Evolutionary conservation across 495 filamentous ascomycete species (phyloP).

Genomic region (Podospora appendiculata): DNA sequence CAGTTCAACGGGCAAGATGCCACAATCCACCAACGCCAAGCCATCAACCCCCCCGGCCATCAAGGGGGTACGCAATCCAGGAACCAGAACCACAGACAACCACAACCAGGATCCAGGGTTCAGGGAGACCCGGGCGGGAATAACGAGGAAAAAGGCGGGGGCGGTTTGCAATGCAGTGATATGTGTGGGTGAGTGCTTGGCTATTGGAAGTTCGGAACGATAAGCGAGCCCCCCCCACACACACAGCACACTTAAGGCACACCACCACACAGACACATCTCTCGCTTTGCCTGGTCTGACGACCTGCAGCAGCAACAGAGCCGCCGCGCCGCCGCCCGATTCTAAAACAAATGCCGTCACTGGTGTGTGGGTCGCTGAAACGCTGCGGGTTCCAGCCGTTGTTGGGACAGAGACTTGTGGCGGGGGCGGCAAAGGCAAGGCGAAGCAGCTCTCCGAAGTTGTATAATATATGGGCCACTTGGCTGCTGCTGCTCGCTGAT

Average conservation of each 20-base stretch:
- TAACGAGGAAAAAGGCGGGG: not conserved
- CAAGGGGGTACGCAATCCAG: not conserved
- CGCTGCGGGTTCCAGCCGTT: not conserved
- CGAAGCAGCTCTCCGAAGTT: too few species aligned
- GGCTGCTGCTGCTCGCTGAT: too few species aligned
- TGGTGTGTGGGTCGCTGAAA: conserved; percentile 6
- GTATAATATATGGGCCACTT: too few species aligned
- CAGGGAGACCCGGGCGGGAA: not conserved
- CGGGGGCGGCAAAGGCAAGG: too few species aligned
- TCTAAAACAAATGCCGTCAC: conserved; percentile 17
- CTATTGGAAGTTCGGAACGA: not conserved
- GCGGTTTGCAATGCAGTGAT: not conserved
- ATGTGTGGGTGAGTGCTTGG: not conserved
- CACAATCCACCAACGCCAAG: too few species aligned
- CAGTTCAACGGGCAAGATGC: too few species aligned
- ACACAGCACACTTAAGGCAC: not conserved
- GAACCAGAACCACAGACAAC: not conserved
- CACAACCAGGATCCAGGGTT: not conserved
- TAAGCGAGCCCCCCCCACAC: conserved; percentile 3
- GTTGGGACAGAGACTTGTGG: too few species aligned
- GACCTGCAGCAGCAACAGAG: conserved; percentile 7
- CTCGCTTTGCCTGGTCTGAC: too few species aligned
- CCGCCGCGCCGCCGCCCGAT: conserved; percentile 2
- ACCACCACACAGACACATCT: too few species aligned
- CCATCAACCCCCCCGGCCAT: not conserved